Percentiles rank a stretch among this genome's conserved stretches.
Evolutionary conservation across 2,329 filamentous ascomycete species (phyloP).

Genomic region (Ascochyta clinopodiicola): DNA sequence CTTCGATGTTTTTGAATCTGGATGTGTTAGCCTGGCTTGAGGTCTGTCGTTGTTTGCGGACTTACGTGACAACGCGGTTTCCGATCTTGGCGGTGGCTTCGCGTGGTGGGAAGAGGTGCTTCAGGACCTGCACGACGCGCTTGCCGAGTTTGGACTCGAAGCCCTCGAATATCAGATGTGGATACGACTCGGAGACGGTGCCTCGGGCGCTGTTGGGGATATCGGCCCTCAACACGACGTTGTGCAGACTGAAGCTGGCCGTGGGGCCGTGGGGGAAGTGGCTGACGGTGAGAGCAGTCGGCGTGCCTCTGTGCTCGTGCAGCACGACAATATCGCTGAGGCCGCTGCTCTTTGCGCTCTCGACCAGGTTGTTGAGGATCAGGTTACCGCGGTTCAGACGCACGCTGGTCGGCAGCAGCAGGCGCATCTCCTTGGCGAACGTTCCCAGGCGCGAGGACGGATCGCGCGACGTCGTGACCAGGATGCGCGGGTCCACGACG

Average conservation of each 20-base stretch:
- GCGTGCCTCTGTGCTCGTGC: slow-evolving; percentile 91
- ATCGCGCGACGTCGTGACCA: slow-evolving; percentile 90
- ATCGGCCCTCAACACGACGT: slow-evolving; percentile 90
- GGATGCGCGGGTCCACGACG: slow-evolving; percentile 83
- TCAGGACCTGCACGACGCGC: slow-evolving; percentile 86
- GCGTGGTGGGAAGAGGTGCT: slow-evolving; percentile 91
- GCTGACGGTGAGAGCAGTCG: slow-evolving; percentile 85
- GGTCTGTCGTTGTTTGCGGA: not conserved
- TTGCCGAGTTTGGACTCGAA: slow-evolving; percentile 82
- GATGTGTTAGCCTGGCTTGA: not conserved
- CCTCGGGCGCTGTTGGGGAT: slow-evolving; percentile 87
- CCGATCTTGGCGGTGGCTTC: slow-evolving; percentile 82
- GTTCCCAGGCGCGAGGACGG: slow-evolving; percentile 84
- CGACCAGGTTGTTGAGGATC: slow-evolving; percentile 83
- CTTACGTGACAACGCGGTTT: slow-evolving; percentile 78
- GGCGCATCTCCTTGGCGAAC: slow-evolving; percentile 89
- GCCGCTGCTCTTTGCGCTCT: slow-evolving; percentile 78
- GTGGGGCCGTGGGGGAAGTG: slow-evolving; percentile 91
- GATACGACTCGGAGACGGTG: slow-evolving; percentile 90
- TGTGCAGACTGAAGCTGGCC: slow-evolving; percentile 85
- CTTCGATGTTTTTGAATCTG: slow-evolving; percentile 79
- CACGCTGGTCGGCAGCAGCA: slow-evolving; percentile 83
- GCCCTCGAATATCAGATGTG: slow-evolving; percentile 93
- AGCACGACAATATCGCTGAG: slow-evolving; percentile 76
- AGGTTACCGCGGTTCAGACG: slow-evolving; percentile 91